Evolutionary conservation across 495 filamentous ascomycete species (phyloP), one percentile per base, ranked within the genome.

Genomic region (Lasiosphaeria hispida): DNA sequence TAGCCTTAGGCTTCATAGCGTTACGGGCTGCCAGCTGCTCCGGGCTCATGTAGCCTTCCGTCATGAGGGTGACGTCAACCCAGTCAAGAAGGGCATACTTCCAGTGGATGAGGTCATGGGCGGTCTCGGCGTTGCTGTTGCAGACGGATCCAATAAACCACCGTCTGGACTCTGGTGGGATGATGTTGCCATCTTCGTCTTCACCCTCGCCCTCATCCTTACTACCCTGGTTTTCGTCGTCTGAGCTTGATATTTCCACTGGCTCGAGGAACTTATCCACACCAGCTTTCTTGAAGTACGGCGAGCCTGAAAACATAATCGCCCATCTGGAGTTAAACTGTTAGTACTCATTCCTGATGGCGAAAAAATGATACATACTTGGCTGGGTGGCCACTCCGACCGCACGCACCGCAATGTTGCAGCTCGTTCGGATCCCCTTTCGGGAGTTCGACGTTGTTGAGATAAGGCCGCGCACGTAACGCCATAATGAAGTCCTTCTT

Each of bases 31-130:
- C 77, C 40, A 81, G 74, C 23, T 71, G 80, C 8, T 37, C 13
- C 0, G 67, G 48, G 1, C 43, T 38, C 70, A 78, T 73, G 57
- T 84, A 77, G 10, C 87, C 86, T 48, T 81, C 72, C 10, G 63
- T 63, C 5, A 72, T 65, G 4, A 94, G 80, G 51, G 81, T 82
- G 13, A 83, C 75, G 11, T 87, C 75, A 3, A 91, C 85, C 79
- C 78, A 87, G 58, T 87, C 77, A 58, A 89, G 87, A 41, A 93
- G 83, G 34, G 84, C 81, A 63, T 81, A 81, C 41, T 87, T 86
- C 90, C 90, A 94, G 60, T 94, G 90, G 1, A 79, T 77, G 2
- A 93, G 75, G 0, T 76, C 79, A 62, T 93, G 90, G 0, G 87
- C 87, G 13, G 83, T 84, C 53, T 79, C 72, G 7, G 90, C 87